Evolutionary conservation across 805 yeast species (phyloP).

Genomic region (Kodamaea neixiangensis): DNA sequence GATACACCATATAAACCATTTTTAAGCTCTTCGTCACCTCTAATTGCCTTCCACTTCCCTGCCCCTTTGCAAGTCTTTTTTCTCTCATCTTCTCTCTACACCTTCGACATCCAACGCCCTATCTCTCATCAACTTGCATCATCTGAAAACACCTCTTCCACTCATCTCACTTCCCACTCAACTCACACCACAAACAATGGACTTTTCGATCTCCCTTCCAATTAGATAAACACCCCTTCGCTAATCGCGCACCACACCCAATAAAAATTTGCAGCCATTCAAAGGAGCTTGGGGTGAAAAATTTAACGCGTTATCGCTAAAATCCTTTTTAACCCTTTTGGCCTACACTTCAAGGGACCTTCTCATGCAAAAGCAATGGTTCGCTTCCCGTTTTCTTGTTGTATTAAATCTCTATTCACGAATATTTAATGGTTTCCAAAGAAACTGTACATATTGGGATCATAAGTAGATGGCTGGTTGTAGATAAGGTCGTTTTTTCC

Average conservation of each 20-base stretch:
- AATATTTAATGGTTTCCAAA: constrained; percentile 27
- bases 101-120: too few relatives aligned
- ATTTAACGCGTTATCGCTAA: not conserved
- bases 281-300: not conserved
- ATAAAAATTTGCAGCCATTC: not conserved
- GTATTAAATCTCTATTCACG: not conserved
- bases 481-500: constrained; percentile 21
- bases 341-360: not conserved
- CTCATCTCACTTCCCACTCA: too few relatives aligned
- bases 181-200: too few relatives aligned
- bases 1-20: too few relatives aligned
- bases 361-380: not conserved
- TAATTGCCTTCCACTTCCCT: too few relatives aligned
- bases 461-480: constrained; percentile 46
- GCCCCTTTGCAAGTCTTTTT: too few relatives aligned
- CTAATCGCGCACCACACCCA: not conserved
- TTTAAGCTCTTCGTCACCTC: too few relatives aligned
- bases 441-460: constrained; percentile 48
- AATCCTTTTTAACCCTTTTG: not conserved
- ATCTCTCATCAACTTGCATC: too few relatives aligned
- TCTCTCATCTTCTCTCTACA: too few relatives aligned
- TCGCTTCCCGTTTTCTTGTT: not conserved
- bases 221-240: not conserved
- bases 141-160: too few relatives aligned
- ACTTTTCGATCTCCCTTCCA: too few relatives aligned